phyloP scores from a whole-genome alignment of 805 yeast species.

The Debaryomyces tyrocola region DNA sequence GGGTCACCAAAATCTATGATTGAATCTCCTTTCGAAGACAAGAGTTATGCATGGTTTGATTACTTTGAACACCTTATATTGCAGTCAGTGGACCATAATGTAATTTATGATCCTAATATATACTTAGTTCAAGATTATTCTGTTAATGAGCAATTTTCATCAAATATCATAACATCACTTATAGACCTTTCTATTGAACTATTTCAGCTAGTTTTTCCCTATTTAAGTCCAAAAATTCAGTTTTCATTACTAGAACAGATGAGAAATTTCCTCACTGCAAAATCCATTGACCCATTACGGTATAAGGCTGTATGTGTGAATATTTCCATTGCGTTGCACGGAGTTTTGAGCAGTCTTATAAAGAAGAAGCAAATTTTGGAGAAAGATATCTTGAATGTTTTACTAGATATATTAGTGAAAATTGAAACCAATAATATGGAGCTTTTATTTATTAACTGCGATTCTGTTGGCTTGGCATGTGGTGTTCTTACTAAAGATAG shows the following conservation, averaged over 20 bases:
- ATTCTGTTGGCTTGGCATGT: slow-evolving; percentile 54
- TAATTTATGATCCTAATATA: slow-evolving; percentile 33
- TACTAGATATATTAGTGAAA: slow-evolving; percentile 51
- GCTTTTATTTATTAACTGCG: slow-evolving; percentile 51
- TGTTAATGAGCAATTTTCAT: slow-evolving; percentile 18
- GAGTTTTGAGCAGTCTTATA: slow-evolving; percentile 30
- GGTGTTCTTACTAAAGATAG: slow-evolving; percentile 23
- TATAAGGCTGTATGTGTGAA: slow-evolving; percentile 58
- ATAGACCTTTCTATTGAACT: slow-evolving; percentile 81
- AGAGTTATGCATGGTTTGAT: slow-evolving; percentile 30
- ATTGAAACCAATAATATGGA: slow-evolving; percentile 40
- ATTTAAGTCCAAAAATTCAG: slow-evolving; percentile 75
- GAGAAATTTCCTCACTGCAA: slow-evolving; percentile 49
- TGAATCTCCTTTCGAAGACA: slow-evolving; percentile 26
- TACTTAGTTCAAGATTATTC: slow-evolving; percentile 28
- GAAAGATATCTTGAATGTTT: slow-evolving; percentile 38
- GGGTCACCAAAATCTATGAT: slow-evolving; percentile 19
- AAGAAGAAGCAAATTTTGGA: slow-evolving; percentile 22
- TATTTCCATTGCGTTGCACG: slow-evolving; percentile 62
- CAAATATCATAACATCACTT: slow-evolving; percentile 37
- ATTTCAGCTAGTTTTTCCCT: slow-evolving; percentile 68
- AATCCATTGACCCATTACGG: slow-evolving; percentile 32
- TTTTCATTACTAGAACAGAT: slow-evolving; percentile 83
- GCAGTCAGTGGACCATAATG: slow-evolving; percentile 23
- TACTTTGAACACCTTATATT: slow-evolving; percentile 24